A percentile compares a stretch with the other conserved stretches of the same genome.
Conservation (phyloP, 768 basidiomycete genomes). For the Leccinum fibrillosum region DNA sequence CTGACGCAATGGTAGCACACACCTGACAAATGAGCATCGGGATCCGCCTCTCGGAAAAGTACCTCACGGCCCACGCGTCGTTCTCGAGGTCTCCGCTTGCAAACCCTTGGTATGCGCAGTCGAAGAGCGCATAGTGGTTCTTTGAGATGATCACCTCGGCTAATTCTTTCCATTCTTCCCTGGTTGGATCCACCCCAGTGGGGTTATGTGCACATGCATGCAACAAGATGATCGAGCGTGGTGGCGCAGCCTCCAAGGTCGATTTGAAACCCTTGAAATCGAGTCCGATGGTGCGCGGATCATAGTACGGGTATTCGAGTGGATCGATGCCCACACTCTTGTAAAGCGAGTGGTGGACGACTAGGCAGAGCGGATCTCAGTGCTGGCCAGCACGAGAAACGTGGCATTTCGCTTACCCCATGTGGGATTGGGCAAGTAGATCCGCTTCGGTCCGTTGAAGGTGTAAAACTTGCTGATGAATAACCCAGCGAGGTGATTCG, state of each 20-base stretch:
- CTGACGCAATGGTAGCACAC: neutral
- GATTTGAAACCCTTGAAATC: conserved; percentile 70
- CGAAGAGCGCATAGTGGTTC: conserved; percentile 88
- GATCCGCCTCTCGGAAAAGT: conserved; percentile 75
- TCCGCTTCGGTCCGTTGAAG: conserved; percentile 58
- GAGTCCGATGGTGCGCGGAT: conserved; percentile 84
- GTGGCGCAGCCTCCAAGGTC: conserved; percentile 59
- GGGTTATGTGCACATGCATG: conserved; percentile 98
- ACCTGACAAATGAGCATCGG: conserved; percentile 89
- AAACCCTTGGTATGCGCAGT: conserved; percentile 97
- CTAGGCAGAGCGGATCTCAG: conserved; percentile 34
- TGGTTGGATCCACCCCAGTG: conserved; percentile 91
- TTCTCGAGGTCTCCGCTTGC: conserved; percentile 88
- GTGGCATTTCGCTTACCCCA: conserved; percentile 64
- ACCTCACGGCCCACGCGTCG: conserved; percentile 88
- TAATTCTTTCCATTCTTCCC: conserved; percentile 80
- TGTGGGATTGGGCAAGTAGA: conserved; percentile 90
- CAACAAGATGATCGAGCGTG: conserved; percentile 81
- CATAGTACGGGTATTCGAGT: conserved; percentile 90
- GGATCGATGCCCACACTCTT: conserved; percentile 87
- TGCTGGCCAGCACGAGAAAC: neutral
- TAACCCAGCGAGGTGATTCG: conserved; percentile 87
- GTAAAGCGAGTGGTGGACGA: conserved; percentile 88
- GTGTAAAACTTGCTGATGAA: conserved; percentile 83
- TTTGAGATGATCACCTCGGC: conserved; percentile 68